Evolutionary conservation across 345 rosid genomes (phyloP).

Genomic region (Murraya paniculata): DNA sequence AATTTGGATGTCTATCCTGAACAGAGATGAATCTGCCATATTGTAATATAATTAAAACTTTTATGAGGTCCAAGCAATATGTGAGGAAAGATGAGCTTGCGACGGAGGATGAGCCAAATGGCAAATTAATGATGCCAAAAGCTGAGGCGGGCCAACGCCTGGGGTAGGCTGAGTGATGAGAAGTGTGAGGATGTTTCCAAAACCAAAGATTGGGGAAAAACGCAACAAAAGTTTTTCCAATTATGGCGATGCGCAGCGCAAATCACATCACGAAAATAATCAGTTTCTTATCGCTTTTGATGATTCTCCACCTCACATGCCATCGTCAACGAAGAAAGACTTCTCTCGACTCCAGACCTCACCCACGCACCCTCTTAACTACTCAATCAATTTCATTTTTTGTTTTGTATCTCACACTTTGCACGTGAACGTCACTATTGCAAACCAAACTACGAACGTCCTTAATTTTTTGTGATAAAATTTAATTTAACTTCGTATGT

Average conservation of each 20-base stretch:
- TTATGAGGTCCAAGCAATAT: neutral
- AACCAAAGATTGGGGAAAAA: neutral
- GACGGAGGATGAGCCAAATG: neutral
- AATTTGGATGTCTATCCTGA: too few species aligned
- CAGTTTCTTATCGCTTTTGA: slow-evolving; percentile 11
- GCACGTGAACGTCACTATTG: neutral
- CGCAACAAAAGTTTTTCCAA: neutral
- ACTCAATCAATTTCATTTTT: neutral
- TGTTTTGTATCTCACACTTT: neutral
- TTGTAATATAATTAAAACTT: too few species aligned
- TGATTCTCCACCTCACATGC: slow-evolving; percentile 20
- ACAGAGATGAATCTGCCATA: neutral
- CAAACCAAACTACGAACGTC: neutral
- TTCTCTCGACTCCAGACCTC: too few species aligned
- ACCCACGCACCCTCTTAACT: neutral
- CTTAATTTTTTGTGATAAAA: neutral
- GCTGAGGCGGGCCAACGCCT: too few species aligned
- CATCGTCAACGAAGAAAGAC: slow-evolving; percentile 9
- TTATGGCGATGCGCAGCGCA: neutral
- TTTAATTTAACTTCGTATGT: neutral
- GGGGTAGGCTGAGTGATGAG: neutral
- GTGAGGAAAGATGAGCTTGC: neutral
- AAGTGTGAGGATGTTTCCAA: neutral
- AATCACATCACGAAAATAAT: neutral
- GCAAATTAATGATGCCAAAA: neutral